Evolutionary conservation across 148 eudicot species (phyloP).

Genomic region (Amaranthus cruentus): DNA sequence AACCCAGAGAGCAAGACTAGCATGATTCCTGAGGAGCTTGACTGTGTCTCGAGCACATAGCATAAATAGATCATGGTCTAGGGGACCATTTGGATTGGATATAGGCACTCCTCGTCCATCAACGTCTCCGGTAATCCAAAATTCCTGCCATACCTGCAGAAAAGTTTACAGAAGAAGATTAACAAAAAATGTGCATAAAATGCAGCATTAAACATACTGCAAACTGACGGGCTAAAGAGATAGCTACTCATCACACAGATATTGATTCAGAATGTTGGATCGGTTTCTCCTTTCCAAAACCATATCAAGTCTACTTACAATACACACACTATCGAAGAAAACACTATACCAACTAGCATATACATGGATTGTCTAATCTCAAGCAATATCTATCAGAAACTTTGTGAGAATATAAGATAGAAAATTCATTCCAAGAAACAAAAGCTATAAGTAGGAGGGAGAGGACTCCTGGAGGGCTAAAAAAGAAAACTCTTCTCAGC

Average conservation of each 20-base stretch:
- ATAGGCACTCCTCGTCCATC: slow-evolving; percentile 95
- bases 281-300: neutral
- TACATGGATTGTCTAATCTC: neutral
- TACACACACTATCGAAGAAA: neutral
- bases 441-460: too few relatives aligned
- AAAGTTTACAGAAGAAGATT: neutral
- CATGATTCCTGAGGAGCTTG: slow-evolving; percentile 89
- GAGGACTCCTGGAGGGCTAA: too few relatives aligned
- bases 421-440: too few relatives aligned
- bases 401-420: too few relatives aligned
- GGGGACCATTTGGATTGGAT: slow-evolving; percentile 93
- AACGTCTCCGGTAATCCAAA: slow-evolving; percentile 95
- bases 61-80: slow-evolving; percentile 90
- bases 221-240: neutral
- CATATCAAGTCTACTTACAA: neutral
- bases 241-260: neutral
- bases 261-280: neutral
- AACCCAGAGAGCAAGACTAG: slow-evolving; percentile 99
- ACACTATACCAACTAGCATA: neutral
- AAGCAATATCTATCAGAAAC: too few relatives aligned
- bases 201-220: neutral
- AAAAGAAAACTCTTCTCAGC: too few relatives aligned
- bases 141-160: slow-evolving; percentile 97
- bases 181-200: neutral
- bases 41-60: slow-evolving; percentile 90